These are phyloP conservation scores for Serendipita vermifera DNA, from an alignment of 768 basidiomycete species.

Conservation along the genomic window DNA sequence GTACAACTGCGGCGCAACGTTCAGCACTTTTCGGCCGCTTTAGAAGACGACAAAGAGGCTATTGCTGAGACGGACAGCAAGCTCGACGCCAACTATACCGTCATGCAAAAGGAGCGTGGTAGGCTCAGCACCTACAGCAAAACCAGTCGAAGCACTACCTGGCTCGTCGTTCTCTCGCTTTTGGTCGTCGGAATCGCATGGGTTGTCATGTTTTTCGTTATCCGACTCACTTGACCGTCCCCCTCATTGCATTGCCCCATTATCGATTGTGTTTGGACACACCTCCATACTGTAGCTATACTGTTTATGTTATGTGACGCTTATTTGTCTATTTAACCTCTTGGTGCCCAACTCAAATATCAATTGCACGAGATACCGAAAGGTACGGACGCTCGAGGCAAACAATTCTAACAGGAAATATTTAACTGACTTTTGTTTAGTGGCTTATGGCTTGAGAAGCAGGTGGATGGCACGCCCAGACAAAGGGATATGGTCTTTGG, in stretches of 20 bases:
- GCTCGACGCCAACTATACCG: conserved; percentile 57
- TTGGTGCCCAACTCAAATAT: too few species aligned
- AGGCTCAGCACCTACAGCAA: conserved; percentile 48
- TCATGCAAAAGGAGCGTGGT: conserved; percentile 54
- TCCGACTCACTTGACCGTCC: conserved; percentile 45
- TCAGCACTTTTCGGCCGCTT: conserved; percentile 54
- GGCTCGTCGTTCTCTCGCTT: conserved; percentile 51
- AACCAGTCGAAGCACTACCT: conserved; percentile 60
- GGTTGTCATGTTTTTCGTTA: conserved; percentile 49
- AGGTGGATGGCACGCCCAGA: too few species aligned
- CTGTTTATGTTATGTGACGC: background rate
- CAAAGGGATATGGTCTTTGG: too few species aligned
- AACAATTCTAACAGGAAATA: too few species aligned
- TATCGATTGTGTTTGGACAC: background rate
- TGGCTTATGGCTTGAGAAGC: too few species aligned
- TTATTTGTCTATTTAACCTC: too few species aligned
- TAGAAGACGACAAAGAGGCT: conserved; percentile 63
- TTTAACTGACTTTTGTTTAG: too few species aligned
- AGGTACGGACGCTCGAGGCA: too few species aligned
- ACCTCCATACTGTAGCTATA: conserved; percentile 7
- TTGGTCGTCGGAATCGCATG: conserved; percentile 57
- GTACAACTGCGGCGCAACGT: conserved; percentile 76
- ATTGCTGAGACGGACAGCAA: conserved; percentile 55
- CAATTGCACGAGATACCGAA: too few species aligned
- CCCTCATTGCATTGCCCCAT: background rate